Base-by-base conservation (phyloP, 2,329 filamentous ascomycete genomes). In the Fusarium fracticaudum region DNA sequence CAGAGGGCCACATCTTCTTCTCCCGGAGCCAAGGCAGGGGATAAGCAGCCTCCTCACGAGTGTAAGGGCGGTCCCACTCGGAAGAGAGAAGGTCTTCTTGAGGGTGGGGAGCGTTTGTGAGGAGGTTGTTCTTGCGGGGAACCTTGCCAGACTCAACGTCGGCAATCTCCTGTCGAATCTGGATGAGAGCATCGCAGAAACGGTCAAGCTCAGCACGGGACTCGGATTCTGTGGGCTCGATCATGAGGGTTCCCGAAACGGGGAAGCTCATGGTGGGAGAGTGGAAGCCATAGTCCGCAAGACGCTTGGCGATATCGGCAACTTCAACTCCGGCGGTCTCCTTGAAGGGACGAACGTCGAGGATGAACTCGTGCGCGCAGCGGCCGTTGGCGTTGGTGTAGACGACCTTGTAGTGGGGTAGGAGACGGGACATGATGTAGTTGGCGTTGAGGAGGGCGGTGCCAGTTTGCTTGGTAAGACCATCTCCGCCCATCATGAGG, bases 261-360 rank as follows among this genome's bases (percentile, higher is more conserved):
- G 96, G 96, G 94, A 94, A 98, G 80, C 92, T 95, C 95, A 98
- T 98, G 66, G 96, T 98, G 0, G 96, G 96, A 3, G 95, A 94
- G 84, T 98, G 96, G 90, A 98, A 98, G 44, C 96, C 96, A 81
- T 97, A 98, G 81, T 98, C 96, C 82, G 98, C 95, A 35, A 98
- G 90, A 72, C 96, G 93, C 88, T 98, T 98, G 80, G 96, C 95
- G 74, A 98, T 93, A 79, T 98, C 96, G 78, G 97, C 97, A 37
- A 93, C 96, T 84, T 98, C 95, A 77, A 98, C 86, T 24, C 94
- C 94, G 8, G 93, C 91, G 2, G 91, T 90, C 61, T 96, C 92
- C 82, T 94, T 94, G 87, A 98, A 97, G 33, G 91, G 89, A 41
- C 96, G 93, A 8, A 92, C 89, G 77, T 98, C 96, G 26, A 98